Evolutionary conservation across 169 alveolate species (phyloP).

Genomic region (Cryptosporidium sp.): DNA sequence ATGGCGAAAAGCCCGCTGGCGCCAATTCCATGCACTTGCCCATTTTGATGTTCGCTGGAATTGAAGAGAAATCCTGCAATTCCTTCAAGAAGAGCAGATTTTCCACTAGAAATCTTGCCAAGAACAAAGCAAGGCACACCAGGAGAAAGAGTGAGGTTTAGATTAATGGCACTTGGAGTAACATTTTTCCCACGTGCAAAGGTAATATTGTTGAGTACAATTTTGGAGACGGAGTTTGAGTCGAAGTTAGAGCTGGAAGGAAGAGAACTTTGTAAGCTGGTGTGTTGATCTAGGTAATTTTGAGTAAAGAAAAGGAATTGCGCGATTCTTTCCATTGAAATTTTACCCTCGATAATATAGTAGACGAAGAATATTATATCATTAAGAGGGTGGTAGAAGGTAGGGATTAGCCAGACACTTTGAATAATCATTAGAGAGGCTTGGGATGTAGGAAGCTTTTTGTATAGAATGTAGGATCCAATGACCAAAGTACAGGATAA

Average conservation of each 20-base stretch:
- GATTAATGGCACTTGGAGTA: not conserved
- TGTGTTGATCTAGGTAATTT: not conserved
- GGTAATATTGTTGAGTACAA: conserved; percentile 9
- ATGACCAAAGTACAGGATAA: conserved; percentile 29
- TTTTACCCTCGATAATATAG: conserved; percentile 35
- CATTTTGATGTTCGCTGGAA: not conserved
- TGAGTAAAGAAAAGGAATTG: conserved; percentile 29
- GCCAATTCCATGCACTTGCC: not conserved
- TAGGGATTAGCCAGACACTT: conserved; percentile 63
- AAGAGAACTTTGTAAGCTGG: not conserved
- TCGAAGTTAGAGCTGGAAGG: not conserved
- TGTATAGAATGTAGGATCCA: conserved; percentile 44
- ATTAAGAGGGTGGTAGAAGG: conserved; percentile 64
- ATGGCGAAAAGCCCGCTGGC: not conserved
- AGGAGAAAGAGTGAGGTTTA: conserved; percentile 16
- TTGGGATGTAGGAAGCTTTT: conserved; percentile 14
- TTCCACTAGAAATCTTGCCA: conserved; percentile 47
- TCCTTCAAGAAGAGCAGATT: conserved; percentile 68
- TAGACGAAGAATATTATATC: conserved; percentile 25
- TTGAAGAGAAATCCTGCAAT: conserved; percentile 24
- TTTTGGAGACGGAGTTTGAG: not conserved
- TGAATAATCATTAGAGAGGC: conserved; percentile 62
- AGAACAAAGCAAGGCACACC: conserved; percentile 27
- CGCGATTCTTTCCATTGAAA: conserved; percentile 55
- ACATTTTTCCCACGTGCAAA: not conserved